Percentiles rank a stretch among this genome's conserved stretches.
Evolutionary conservation across 2,329 filamentous ascomycete genomes (phyloP).

Genomic region (Sporothrix euskadiensis): DNA sequence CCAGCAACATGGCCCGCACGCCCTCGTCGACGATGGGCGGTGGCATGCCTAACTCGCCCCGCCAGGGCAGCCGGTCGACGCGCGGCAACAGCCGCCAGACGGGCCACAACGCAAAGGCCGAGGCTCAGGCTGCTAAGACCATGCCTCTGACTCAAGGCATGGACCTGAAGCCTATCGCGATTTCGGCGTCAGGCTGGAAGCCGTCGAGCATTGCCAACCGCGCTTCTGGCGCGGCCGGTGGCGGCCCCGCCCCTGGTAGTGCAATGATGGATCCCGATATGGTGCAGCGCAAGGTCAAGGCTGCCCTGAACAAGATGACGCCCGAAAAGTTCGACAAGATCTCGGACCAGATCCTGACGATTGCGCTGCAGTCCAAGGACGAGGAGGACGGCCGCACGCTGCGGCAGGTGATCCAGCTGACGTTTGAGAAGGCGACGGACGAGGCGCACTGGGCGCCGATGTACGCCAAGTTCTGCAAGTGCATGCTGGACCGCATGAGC

Average conservation of each 20-base stretch:
- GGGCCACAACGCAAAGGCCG: conserved; percentile 55
- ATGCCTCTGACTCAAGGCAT: conserved; percentile 88
- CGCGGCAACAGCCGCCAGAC: conserved; percentile 64
- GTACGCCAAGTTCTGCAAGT: conserved; percentile 98
- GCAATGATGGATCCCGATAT: conserved; percentile 80
- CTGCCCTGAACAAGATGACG: conserved; percentile 99
- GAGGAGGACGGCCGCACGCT: conserved; percentile 92
- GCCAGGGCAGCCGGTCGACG: conserved; percentile 62
- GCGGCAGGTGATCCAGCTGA: conserved; percentile 96
- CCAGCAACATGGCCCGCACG: conserved; percentile 64
- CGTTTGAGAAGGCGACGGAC: conserved; percentile 98
- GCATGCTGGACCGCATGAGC: conserved; percentile 95
- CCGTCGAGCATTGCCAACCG: conserved; percentile 66
- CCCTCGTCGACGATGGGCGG: conserved; percentile 56
- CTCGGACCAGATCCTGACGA: conserved; percentile 85
- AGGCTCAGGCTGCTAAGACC: conserved; percentile 72
- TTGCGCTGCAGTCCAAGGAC: conserved; percentile 91
- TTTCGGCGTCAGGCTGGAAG: conserved; percentile 83
- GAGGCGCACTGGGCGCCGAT: conserved; percentile 98
- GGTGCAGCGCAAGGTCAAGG: conserved; percentile 99
- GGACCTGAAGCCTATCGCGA: conserved; percentile 76
- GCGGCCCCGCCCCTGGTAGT: conserved; percentile 36
- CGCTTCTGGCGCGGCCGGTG: conserved; percentile 42
- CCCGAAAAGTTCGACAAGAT: conserved; percentile 98
- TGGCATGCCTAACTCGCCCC: conserved; percentile 68